Percentiles rank a stretch among this genome's conserved stretches.
Conservation (phyloP, 1,139 yeast species). For the Geotrichum cucujoidarum region DNA sequence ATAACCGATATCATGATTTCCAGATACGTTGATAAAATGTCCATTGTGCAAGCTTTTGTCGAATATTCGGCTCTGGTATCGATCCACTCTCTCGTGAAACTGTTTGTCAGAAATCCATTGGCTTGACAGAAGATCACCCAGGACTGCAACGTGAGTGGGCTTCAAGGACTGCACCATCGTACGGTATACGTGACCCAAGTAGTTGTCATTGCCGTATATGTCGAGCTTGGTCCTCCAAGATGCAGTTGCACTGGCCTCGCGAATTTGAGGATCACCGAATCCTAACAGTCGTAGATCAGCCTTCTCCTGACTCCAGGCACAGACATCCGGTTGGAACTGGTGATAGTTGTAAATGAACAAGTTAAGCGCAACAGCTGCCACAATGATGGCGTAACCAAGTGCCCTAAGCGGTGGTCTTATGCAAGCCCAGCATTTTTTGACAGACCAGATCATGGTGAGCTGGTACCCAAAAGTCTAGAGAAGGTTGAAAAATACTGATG, state of each 20-base stretch:
- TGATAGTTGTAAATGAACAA: slow-evolving; percentile 71
- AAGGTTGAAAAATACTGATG: not conserved
- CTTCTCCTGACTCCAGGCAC: slow-evolving; percentile 26
- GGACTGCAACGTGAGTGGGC: slow-evolving; percentile 79
- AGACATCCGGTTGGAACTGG: slow-evolving; percentile 26
- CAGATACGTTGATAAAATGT: slow-evolving; percentile 77
- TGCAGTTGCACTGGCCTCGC: slow-evolving; percentile 73
- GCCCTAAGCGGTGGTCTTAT: not conserved
- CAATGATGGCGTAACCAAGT: slow-evolving; percentile 31
- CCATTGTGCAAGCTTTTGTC: slow-evolving; percentile 28
- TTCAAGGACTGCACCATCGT: slow-evolving; percentile 56
- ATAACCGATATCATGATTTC: slow-evolving; percentile 95
- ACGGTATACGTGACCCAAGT: slow-evolving; percentile 73
- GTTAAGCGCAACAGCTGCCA: slow-evolving; percentile 46
- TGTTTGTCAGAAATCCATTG: slow-evolving; percentile 93
- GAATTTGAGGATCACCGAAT: slow-evolving; percentile 95
- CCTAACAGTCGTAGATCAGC: slow-evolving; percentile 45
- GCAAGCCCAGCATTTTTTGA: not conserved
- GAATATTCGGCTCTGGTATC: slow-evolving; percentile 50
- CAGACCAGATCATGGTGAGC: not conserved
- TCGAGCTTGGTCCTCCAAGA: slow-evolving; percentile 74
- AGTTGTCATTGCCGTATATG: slow-evolving; percentile 81
- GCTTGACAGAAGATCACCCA: slow-evolving; percentile 92
- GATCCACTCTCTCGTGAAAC: slow-evolving; percentile 67
- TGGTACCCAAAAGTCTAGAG: not conserved